phyloP scores from a whole-genome alignment of 495 filamentous ascomycete species.

The Penicillium riverlandense region DNA sequence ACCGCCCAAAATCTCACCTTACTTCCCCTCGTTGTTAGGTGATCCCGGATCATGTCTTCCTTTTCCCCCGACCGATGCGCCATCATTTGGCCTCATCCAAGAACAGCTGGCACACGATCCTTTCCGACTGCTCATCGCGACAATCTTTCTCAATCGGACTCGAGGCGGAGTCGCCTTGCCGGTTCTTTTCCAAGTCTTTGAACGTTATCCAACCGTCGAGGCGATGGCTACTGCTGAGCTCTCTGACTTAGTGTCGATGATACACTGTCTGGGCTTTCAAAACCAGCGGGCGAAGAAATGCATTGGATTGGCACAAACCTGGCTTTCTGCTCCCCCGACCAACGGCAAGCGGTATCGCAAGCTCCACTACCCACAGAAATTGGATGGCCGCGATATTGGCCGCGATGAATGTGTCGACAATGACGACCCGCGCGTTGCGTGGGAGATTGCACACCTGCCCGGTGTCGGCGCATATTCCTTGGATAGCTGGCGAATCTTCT shows the following conservation, averaged over 20 bases:
- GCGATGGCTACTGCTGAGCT: conserved; percentile 53
- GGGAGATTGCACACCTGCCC: conserved; percentile 84
- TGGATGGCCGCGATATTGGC: conserved; percentile 50
- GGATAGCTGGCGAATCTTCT: conserved; percentile 93
- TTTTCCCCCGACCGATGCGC: conserved; percentile 58
- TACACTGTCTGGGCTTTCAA: conserved; percentile 70
- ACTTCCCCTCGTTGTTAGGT: conserved; percentile 33
- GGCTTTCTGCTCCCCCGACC: conserved; percentile 57
- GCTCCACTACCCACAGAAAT: conserved; percentile 56
- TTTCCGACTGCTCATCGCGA: conserved; percentile 65
- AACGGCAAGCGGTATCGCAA: conserved; percentile 55
- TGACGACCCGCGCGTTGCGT: conserved; percentile 45
- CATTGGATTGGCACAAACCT: conserved; percentile 61
- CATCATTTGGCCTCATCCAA: conserved; percentile 72
- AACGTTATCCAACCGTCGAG: conserved; percentile 58
- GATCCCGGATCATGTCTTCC: conserved; percentile 57
- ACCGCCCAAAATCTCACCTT: conserved; percentile 36
- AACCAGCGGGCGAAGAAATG: conserved; percentile 52
- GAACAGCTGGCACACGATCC: conserved; percentile 66
- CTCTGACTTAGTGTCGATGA: conserved; percentile 53
- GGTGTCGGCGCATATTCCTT: conserved; percentile 79
- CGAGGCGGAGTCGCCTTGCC: conserved; percentile 69
- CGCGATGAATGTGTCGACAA: conserved; percentile 40
- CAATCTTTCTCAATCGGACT: conserved; percentile 80
- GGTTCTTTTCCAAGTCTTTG: conserved; percentile 61